Base-by-base conservation (phyloP, 129 eudicot genomes). In the Helianthus tuberosus region DNA sequence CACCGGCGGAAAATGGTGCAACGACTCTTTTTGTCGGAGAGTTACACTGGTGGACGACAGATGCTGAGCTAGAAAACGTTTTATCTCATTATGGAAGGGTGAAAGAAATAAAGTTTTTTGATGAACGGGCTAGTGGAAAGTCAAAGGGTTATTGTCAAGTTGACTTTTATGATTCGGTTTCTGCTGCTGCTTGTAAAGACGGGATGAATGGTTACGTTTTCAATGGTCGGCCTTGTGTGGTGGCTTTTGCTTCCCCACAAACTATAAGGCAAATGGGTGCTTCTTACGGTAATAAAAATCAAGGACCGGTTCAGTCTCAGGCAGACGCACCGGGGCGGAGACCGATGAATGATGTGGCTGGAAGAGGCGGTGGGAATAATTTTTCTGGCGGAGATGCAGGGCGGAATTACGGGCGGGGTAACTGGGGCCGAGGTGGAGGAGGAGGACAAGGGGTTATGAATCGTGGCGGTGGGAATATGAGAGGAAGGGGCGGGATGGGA, bases 31-130 rank as follows among this genome's bases (percentile, higher is more conserved):
- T 88, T 81, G 98, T 93, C 35, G 98, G 98, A 25, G 96, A 93
- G 62, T 80, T 93, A 44, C 98, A 93, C 61, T 93, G 97, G 97
- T 93, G 98, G 98, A 93, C 98, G 14, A 93, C 98, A 1, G 98
- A 93, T 73, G 90, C 98, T n/a, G 98, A 93, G 79, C 88, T 93
- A 6, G 98, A 93, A 79, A 88, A 83, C 25, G 96, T 88, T 48
- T 82, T 90, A 16, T 73, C 89, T 48, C 96, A 93, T 49, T 93
- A 90, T 73, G 98, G 98, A 66, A 88, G 82, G 51, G 96, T 93
- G 1, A 93, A 93, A 80, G 98, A 93, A 85, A 86, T 93, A 11
- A 93, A 90, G 78, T 93, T 93, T 20, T 93, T 90, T 68, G 98
- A 93, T 60, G 98, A 93, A 82, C 82, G 96, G 71, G 96, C 98